Evolutionary conservation across 305 asterid species (phyloP), one percentile per base, ranked within the genome.

Genomic region (Rubia balearica): DNA sequence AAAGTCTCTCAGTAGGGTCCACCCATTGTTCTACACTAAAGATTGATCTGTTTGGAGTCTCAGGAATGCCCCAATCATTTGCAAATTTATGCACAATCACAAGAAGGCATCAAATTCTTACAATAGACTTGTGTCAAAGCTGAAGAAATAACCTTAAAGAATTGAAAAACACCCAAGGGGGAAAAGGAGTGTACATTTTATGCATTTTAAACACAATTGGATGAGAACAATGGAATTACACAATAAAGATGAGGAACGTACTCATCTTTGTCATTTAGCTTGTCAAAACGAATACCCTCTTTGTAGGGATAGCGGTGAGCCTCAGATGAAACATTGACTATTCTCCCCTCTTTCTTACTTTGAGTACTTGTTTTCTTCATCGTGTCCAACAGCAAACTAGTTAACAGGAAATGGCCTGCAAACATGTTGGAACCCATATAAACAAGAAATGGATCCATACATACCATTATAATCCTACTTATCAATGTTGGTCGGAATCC

Each of bases 351-450:
- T 75, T 76, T 81, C 75, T 88, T 88, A 38, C 78, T 75, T 70
- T 83, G 77, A 62, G 77, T 76, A 36, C 87, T 79, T 24, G 97
- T 90, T 78, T 80, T 88, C 77, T 85, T 90, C 91, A 88, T 90
- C 5, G 86, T 92, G 71, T 87, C 96, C 68, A 92, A 72, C 74
- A 88, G 81, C 84, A 92, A 72, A 77, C 82, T 75, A 8, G 92
- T 72, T 13, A 92, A 77, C 73, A 90, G 95, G 81, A 92, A 92
- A 83, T 90, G 98, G 59, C 98, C 96, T 92, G 92, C 75, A 84
- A 67, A 33, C 63, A 33, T 14, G 33, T 68, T 38, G 19, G 33
- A 68, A 49, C n/a, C 6, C 30, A 9, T 42, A 51, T 33, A 0
- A 67, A 21, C 70, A 67, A 42, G 38, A 65, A 40, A 11, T 62